phyloP scores from a whole-genome alignment of 1,284 basidiomycete species.

The Cystobasidium sp. region DNA sequence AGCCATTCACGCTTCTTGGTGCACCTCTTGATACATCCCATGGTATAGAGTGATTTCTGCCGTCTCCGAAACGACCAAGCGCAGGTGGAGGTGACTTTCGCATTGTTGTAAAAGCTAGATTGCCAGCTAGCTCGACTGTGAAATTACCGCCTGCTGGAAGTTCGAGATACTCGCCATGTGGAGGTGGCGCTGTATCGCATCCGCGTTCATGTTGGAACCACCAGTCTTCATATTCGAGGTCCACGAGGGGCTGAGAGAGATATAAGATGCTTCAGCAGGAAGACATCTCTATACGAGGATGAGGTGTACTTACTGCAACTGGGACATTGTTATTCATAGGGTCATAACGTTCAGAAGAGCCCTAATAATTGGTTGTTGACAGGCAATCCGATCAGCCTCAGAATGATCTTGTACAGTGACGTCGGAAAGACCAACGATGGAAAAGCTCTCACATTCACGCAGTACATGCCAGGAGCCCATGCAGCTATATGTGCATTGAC shows the following conservation, averaged over 20 bases:
- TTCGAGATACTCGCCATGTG: conserved; percentile 19
- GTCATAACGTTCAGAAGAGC: background rate
- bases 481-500: conserved; percentile 24
- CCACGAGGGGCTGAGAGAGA: conserved; percentile 14
- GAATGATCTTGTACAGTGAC: background rate
- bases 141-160: conserved; percentile 33
- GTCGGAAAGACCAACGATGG: background rate
- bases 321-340: conserved; percentile 9
- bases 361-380: background rate
- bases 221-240: conserved; percentile 21
- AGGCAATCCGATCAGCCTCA: conserved; percentile 5
- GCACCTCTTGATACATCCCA: conserved; percentile 20
- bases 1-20: conserved; percentile 13
- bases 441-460: conserved; percentile 8
- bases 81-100: conserved; percentile 8
- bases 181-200: conserved; percentile 16
- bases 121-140: conserved; percentile 24
- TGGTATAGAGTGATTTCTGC: conserved; percentile 11
- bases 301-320: conserved; percentile 6
- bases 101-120: conserved; percentile 25
- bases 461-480: conserved; percentile 30
- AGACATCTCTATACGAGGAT: background rate
- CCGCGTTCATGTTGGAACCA: conserved; percentile 32
- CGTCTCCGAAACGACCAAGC: conserved; percentile 25
- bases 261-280: background rate